Percentiles rank a stretch among this genome's conserved stretches.
These are phyloP conservation scores for Euptelea pleiosperma DNA, from an alignment of 164 flowering plant genomes.

Conservation along the genomic window DNA sequence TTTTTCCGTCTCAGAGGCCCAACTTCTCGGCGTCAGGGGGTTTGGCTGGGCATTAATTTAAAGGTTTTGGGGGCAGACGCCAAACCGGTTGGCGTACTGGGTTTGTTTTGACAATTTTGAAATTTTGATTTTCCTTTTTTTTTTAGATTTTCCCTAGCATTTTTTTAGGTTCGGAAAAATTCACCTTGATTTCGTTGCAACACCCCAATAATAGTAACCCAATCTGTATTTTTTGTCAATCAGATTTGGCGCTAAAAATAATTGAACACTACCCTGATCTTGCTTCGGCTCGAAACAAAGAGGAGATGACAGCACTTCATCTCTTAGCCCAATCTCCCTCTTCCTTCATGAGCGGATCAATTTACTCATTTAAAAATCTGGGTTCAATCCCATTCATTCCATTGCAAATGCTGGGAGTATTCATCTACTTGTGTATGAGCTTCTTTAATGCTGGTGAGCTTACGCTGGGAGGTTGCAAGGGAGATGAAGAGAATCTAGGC, in stretches of 20 bases:
- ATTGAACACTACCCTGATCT: not conserved
- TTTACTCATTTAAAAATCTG: not conserved
- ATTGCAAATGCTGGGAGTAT: not conserved
- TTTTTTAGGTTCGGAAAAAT: too few relatives aligned
- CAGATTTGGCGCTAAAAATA: not conserved
- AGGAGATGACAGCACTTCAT: not conserved
- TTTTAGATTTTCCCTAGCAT: too few relatives aligned
- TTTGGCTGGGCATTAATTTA: too few relatives aligned
- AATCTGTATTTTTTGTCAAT: not conserved
- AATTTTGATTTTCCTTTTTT: too few relatives aligned
- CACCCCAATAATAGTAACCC: not conserved
- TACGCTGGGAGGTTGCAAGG: too few relatives aligned
- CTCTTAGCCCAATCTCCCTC: not conserved
- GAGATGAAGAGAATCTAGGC: too few relatives aligned
- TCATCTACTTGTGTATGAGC: conserved; percentile 1
- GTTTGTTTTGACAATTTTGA: too few relatives aligned
- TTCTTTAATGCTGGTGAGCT: not conserved
- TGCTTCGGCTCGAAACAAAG: not conserved
- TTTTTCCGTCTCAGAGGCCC: too few relatives aligned
- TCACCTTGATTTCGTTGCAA: not conserved
- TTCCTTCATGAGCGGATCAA: not conserved
- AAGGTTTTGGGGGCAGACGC: too few relatives aligned
- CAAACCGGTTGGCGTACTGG: too few relatives aligned
- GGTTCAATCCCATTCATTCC: not conserved
- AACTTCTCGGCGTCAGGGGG: too few relatives aligned